Evolutionary conservation across 768 basidiomycete species (phyloP).

Genomic region (Hygrocybe punicea): DNA sequence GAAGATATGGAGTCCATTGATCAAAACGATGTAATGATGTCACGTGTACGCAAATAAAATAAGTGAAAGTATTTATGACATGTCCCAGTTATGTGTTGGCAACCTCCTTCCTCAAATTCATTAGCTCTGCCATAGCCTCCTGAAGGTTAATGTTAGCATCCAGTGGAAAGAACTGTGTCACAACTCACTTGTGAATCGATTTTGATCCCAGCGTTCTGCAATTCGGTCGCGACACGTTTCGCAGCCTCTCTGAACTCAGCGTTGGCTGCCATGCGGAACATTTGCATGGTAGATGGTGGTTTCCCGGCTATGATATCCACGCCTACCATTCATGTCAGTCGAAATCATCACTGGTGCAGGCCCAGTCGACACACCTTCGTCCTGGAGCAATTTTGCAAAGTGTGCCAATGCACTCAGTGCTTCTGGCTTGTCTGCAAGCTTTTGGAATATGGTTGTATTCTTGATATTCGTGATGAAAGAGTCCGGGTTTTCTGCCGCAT

Average conservation of each 20-base stretch:
- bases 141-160: constrained; percentile 19
- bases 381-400: constrained; percentile 44
- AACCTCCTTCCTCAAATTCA: constrained; percentile 25
- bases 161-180: not conserved
- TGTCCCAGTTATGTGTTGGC: not conserved
- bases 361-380: constrained; percentile 31
- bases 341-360: not conserved
- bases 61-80: too few species aligned
- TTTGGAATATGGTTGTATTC: constrained; percentile 45
- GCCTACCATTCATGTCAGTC: constrained; percentile 33
- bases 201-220: constrained; percentile 61
- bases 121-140: constrained; percentile 49
- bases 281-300: constrained; percentile 47
- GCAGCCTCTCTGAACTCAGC: constrained; percentile 51
- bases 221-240: constrained; percentile 44
- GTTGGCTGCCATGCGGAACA: constrained; percentile 53
- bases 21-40: not conserved
- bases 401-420: constrained; percentile 48
- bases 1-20: not conserved
- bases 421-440: constrained; percentile 48
- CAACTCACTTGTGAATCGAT: constrained; percentile 49
- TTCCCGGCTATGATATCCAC: constrained; percentile 44
- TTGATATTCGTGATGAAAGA: constrained; percentile 42
- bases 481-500: constrained; percentile 31
- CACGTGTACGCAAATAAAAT: too few species aligned